Base-by-base conservation (phyloP, 1,139 yeast genomes). In the Candida glucosophila region DNA sequence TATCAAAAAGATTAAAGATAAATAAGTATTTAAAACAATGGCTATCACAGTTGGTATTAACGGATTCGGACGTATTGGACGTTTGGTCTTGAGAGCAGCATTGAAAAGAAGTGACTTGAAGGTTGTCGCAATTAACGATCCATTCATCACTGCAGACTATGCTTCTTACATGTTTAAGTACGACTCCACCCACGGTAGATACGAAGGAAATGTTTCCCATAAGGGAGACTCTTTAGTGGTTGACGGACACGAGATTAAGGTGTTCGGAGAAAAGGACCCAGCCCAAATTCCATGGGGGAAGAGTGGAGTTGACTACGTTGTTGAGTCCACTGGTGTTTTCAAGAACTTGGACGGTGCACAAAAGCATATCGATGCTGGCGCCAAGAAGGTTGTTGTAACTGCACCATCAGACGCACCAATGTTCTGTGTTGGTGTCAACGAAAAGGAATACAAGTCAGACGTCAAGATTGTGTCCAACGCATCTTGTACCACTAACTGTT, bases 351-450 rank as follows among this genome's bases (percentile, higher is more conserved):
- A 70, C 41, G 80, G 82, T 67, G 90, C 90, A 42, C 70, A 73
- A 57, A 77, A 75, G 58, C 92, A 80, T 68, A 60, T 80, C 53
- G 70, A 71, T 50, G 90, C 80, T 50, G 92, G 92, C 62, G 92
- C 92, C 65, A 78, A 80, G 75, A 80, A 80, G 73, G 92, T 80
- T 41, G 62, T 81, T 65, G 80, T 80, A 60, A 80, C 92, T 41
- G 92, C 92, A 52, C 92, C 92, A 45, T 80, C 92, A 33, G 90
- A 80, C 48, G 92, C 92, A 47, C 92, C 92, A 57, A 80, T 80
- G 90, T 81, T 77, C 54, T 92, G 80, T 46, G 70, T 72, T 43
- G 92, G 92, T 67, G 92, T 80, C 55, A 80, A 80, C 61, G 73
- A 69, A 44, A 77, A 75, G 42, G 64, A 72, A 50, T 80, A 80